A percentile compares a stretch with the other conserved stretches of the same genome.
phyloP scores from a whole-genome alignment of 495 filamentous ascomycete species.

The Penicillium cosmopolitanum region DNA sequence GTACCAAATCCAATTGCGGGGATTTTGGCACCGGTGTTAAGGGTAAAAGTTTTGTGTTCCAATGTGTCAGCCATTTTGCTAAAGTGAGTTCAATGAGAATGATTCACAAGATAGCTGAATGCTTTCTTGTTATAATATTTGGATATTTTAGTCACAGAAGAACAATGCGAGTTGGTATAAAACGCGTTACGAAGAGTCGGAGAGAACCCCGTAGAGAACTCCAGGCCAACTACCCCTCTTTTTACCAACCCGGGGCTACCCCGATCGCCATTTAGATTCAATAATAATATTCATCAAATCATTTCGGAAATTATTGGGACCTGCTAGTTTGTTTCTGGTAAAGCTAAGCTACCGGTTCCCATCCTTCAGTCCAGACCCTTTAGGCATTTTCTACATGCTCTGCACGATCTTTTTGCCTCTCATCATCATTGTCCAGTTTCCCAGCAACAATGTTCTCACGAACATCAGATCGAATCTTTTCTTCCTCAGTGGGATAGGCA shows the following conservation, averaged over 20 bases:
- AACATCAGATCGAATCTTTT: slow-evolving; percentile 27
- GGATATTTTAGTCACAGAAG: too few species aligned
- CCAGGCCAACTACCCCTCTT: neutral
- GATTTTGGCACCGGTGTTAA: slow-evolving; percentile 69
- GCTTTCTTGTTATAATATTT: too few species aligned
- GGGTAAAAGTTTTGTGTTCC: slow-evolving; percentile 46
- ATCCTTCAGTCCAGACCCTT: neutral
- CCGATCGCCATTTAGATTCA: neutral
- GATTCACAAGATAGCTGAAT: neutral
- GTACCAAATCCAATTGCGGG: slow-evolving; percentile 69
- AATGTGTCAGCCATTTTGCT: slow-evolving; percentile 6
- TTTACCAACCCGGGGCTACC: neutral
- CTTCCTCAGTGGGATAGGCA: slow-evolving; percentile 32
- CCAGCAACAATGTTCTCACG: slow-evolving; percentile 17
- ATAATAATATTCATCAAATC: neutral
- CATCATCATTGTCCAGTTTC: slow-evolving; percentile 19
- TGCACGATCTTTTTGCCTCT: slow-evolving; percentile 10
- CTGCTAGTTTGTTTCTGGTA: too few species aligned
- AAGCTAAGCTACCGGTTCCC: too few species aligned
- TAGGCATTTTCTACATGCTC: slow-evolving; percentile 23
- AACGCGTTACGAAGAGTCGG: slow-evolving; percentile 3
- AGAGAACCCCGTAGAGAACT: slow-evolving; percentile 16
- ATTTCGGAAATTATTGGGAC: neutral
- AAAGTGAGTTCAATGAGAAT: neutral
- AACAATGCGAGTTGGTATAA: too few species aligned